Evolutionary conservation across 2,329 filamentous ascomycete species (phyloP), one percentile per base, ranked within the genome.

Genomic region (Nigrograna mackinnonii): DNA sequence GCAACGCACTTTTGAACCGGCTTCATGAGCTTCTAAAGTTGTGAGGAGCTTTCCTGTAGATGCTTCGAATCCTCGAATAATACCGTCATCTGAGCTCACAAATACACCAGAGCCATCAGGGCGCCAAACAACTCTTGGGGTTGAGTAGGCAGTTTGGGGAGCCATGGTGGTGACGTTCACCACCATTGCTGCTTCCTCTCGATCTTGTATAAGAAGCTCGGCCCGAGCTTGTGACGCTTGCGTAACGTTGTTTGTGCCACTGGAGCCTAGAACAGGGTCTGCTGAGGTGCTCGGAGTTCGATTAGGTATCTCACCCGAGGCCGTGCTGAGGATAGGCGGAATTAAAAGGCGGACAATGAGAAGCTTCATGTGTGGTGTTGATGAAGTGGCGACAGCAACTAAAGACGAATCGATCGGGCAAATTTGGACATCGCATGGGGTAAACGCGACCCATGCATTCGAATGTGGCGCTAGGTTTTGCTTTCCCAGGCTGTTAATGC

Each of bases 81-180:
- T 69, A 0, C 83, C 83, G 58, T 86, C 83, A 53, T 86, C 83
- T 3, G 80, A 79, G 64, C 83, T 85, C 11, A 85, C 80, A 74
- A 79, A 86, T 0, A 86, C 66, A 0, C 83, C 83, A 31, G 72
- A 77, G 1, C 80, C 82, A 57, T 83, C 76, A 2, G 82, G 80
- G 19, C 83, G 67, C 83, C 83, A 86, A 5, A 73, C 75, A 5
- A 85, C 68, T 38, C 79, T 76, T 6, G 82, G 82, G 5, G 81
- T 85, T 17, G 79, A 83, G 58, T 85, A 85, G 1, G 76, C 70
- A 21, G 82, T 84, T 58, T 85, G 82, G n/a, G 82, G 79, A 16
- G 83, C 78, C 52, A 83, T 70, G 0, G 82, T 83, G 35, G 73
- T 82, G 24, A 77, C 72, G 44, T 83, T 80, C 12, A 84, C 73